Conservation (phyloP, 2,329 filamentous ascomycete genomes). For the Hypoxylon sp. region DNA sequence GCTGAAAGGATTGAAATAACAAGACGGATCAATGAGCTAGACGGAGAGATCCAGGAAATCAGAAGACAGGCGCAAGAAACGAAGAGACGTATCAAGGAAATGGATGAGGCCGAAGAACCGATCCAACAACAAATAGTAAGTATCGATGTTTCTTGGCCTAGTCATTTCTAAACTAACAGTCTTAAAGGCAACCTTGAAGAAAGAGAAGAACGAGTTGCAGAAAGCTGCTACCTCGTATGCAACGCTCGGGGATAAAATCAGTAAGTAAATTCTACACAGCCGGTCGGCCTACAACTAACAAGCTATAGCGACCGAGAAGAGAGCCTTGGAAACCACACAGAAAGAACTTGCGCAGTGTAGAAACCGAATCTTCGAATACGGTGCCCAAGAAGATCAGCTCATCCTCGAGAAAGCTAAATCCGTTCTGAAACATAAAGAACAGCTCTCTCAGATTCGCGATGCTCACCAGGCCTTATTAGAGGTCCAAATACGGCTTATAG, state of each 20-base stretch:
- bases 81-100: conserved; percentile 56
- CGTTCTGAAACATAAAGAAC: conserved; percentile 67
- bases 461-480: conserved; percentile 77
- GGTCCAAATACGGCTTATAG: conserved; percentile 78
- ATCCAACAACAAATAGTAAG: conserved; percentile 64
- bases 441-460: conserved; percentile 73
- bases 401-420: conserved; percentile 70
- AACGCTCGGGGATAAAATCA: conserved; percentile 78
- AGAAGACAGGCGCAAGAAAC: conserved; percentile 55
- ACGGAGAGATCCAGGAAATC: conserved; percentile 56
- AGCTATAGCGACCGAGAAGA: conserved; percentile 55
- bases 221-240: conserved; percentile 74
- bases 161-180: conserved; percentile 32
- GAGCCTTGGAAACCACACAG: conserved; percentile 52
- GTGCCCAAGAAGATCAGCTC: conserved; percentile 68
- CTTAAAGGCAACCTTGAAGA: conserved; percentile 64
- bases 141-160: conserved; percentile 13
- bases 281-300: conserved; percentile 41
- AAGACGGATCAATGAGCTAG: conserved; percentile 63
- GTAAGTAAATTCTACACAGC: conserved; percentile 60
- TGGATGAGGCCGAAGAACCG: conserved; percentile 59
- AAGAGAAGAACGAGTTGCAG: conserved; percentile 78
- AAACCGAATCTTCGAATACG: conserved; percentile 65
- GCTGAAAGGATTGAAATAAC: conserved; percentile 74
- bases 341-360: conserved; percentile 55